phyloP scores from a whole-genome alignment of 2,329 filamentous ascomycete genomes.

The Arthrobotrys megalospora region DNA sequence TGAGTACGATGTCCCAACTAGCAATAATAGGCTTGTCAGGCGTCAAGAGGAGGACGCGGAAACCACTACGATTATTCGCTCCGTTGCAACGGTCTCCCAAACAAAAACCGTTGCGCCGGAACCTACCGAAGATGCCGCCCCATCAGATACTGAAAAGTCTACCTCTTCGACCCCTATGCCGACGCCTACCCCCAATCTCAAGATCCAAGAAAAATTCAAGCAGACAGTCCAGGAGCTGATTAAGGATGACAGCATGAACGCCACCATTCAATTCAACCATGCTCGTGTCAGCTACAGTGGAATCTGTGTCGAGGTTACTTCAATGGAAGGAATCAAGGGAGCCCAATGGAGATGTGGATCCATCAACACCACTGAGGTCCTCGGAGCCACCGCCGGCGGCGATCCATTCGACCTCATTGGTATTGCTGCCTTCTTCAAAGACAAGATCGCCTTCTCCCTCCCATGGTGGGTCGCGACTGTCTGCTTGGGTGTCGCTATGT shows the following conservation, averaged over 20 bases:
- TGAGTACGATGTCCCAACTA: conserved; percentile 58
- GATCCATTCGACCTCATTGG: conserved; percentile 64
- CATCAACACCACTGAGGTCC: conserved; percentile 58
- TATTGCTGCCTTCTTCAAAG: conserved; percentile 63
- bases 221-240: conserved; percentile 45
- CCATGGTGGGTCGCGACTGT: conserved; percentile 63
- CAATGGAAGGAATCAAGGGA: conserved; percentile 61
- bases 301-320: conserved; percentile 63
- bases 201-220: conserved; percentile 57
- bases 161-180: conserved; percentile 36
- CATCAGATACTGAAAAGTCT: background rate
- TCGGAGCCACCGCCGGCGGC: conserved; percentile 61
- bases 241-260: conserved; percentile 58
- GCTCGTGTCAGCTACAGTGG: conserved; percentile 64
- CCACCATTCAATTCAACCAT: conserved; percentile 59
- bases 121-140: conserved; percentile 18
- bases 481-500: conserved; percentile 60
- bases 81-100: conserved; percentile 45
- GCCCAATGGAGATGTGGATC: conserved; percentile 55
- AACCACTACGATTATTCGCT: conserved; percentile 42
- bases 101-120: conserved; percentile 37
- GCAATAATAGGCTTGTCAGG: conserved; percentile 26
- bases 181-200: conserved; percentile 39
- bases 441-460: conserved; percentile 62
- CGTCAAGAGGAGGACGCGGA: conserved; percentile 40